These are phyloP conservation scores for Fomitopsis palustris DNA, from an alignment of 1,284 basidiomycete genomes.

Conservation along the genomic window DNA sequence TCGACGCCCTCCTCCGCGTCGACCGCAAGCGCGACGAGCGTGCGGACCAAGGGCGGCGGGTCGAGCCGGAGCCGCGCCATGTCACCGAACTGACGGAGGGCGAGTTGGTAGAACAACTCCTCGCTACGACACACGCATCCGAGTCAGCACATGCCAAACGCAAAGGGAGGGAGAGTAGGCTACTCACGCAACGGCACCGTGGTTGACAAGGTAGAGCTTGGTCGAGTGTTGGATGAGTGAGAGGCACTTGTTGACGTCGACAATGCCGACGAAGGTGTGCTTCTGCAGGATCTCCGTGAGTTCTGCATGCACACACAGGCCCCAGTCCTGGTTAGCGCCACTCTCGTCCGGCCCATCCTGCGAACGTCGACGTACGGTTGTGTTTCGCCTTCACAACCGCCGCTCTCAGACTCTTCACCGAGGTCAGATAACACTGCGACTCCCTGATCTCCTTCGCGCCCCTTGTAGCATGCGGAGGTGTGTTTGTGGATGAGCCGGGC, in stretches of 20 bases:
- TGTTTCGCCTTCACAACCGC: constrained; percentile 62
- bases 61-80: constrained; percentile 75
- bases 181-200: constrained; percentile 75
- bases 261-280: constrained; percentile 92
- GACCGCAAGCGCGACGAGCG: constrained; percentile 77
- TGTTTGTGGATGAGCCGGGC: constrained; percentile 2
- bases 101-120: constrained; percentile 95
- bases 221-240: constrained; percentile 89
- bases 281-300: constrained; percentile 82
- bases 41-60: constrained; percentile 73
- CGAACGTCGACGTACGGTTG: constrained; percentile 47
- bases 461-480: constrained; percentile 3
- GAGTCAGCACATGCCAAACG: not conserved
- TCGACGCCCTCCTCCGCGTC: constrained; percentile 63
- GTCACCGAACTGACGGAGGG: constrained; percentile 88
- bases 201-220: constrained; percentile 87
- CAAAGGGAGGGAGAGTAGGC: constrained; percentile 5
- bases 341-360: not conserved
- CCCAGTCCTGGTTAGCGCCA: not conserved
- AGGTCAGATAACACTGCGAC: constrained; percentile 78
- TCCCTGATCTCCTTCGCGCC: constrained; percentile 59
- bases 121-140: constrained; percentile 52
- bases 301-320: constrained; percentile 40
- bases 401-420: constrained; percentile 70
- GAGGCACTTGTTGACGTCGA: constrained; percentile 72